A percentile compares a stretch with the other conserved stretches of the same genome.
Conservation (phyloP, 2,329 filamentous ascomycete species). For the Aspergillus eucalypticola region DNA sequence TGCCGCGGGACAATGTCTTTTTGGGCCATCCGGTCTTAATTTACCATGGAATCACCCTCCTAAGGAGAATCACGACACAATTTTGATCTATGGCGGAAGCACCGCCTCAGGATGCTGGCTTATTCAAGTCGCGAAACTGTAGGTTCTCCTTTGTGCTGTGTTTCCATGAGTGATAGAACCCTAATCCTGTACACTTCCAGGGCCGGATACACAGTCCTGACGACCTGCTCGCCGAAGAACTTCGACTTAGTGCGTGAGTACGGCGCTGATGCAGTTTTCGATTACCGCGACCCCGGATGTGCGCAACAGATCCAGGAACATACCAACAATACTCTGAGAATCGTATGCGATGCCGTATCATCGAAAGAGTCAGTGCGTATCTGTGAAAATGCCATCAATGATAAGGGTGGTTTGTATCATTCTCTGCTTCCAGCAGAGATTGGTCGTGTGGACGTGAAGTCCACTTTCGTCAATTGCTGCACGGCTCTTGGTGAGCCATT, state of each 20-base stretch:
- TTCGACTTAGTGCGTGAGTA: slow-evolving; percentile 3
- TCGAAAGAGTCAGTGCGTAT: background rate
- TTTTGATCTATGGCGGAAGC: slow-evolving; percentile 12
- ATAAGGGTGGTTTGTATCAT: slow-evolving; percentile 11
- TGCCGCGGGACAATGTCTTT: slow-evolving; percentile 15
- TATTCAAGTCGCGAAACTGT: slow-evolving; percentile 12
- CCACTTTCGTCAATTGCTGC: background rate
- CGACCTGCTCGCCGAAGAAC: slow-evolving; percentile 18
- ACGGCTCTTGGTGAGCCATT: background rate
- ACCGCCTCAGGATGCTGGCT: slow-evolving; percentile 1
- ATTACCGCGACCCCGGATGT: slow-evolving; percentile 13
- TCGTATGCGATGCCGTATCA: slow-evolving; percentile 11
- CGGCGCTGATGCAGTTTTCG: slow-evolving; percentile 16
- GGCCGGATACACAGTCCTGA: slow-evolving; percentile 11
- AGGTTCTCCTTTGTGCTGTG: background rate
- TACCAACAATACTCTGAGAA: slow-evolving; percentile 1
- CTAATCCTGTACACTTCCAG: background rate
- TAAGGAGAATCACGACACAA: background rate
- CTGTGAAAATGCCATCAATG: slow-evolving; percentile 13
- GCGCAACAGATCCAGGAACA: slow-evolving; percentile 11
- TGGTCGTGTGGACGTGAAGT: background rate
- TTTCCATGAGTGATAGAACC: too few species aligned
- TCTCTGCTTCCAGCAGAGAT: background rate
- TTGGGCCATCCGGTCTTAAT: background rate
- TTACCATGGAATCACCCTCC: background rate